Evolutionary conservation across 2,329 filamentous ascomycete genomes (phyloP).

Genomic region (Berkeleyomyces rouxiae): DNA sequence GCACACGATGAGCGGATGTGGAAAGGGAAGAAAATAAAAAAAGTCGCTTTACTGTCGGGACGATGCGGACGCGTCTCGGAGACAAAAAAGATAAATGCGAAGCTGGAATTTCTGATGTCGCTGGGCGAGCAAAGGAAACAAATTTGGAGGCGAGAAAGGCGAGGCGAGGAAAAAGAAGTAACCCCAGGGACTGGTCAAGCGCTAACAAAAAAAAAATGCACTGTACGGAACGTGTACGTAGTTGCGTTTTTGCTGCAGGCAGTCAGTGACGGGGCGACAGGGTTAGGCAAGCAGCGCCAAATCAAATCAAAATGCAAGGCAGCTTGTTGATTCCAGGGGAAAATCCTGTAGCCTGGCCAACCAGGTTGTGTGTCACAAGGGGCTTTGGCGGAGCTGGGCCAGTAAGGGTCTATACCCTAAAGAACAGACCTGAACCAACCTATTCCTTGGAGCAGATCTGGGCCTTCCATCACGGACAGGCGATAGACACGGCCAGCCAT

Average conservation of each 20-base stretch:
- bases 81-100: neutral
- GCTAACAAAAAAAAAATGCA: neutral
- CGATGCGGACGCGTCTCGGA: neutral
- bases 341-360: conserved; percentile 4
- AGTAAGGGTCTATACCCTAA: neutral
- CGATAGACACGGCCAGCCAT: no score
- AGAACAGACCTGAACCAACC: neutral
- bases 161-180: neutral
- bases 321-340: neutral
- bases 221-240: no score
- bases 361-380: neutral
- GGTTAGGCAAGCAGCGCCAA: neutral
- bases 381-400: neutral
- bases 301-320: neutral
- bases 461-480: no score
- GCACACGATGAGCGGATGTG: conserved; percentile 13
- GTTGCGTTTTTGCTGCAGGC: no score
- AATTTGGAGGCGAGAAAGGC: neutral
- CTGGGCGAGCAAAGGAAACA: neutral
- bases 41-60: neutral
- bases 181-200: neutral
- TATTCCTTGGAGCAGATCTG: no score
- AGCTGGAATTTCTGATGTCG: neutral
- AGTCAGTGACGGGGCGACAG: neutral
- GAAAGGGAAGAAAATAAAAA: neutral